Base-by-base conservation (phyloP, 768 basidiomycete genomes). In the Tubosaeta brunneosetosa region DNA sequence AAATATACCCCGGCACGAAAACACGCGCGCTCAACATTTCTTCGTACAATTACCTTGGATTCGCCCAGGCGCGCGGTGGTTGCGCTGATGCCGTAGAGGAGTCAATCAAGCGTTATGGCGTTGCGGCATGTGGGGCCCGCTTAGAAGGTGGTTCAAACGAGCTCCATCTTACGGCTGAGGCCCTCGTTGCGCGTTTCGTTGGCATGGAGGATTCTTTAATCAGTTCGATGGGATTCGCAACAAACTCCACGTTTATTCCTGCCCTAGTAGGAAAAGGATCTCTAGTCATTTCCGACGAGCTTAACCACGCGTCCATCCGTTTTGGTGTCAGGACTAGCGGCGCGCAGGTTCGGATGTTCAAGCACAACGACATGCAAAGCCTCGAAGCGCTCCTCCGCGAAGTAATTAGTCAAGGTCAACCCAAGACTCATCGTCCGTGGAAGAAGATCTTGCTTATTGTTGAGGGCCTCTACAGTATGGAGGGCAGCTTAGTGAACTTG, bases 21-120 rank as follows among this genome's bases (percentile, higher is more conserved):
- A 94, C 91, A 0, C 90, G 94, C 48, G 89, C 86, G 0, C 86
- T 99, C 61, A 99, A 99, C 69, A 88, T 98, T 59, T 94, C 94
- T 1, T 97, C 93, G 8, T 99, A 99, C 77, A 99, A 98, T 73
- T 99, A 98, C 67, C 91, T 99, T 62, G 97, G 97, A 4, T 99
- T 99, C 65, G 97, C 95, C 0, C 92, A 95, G 66, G 88, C 87
- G 14, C 80, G 82, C 3, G 97, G 97, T 13, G 89, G 90, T 6
- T 97, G 94, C 66, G 91, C 97, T 8, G 97, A 98, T 64, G 91
- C 91, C 6, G 94, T 92, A 8, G 93, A 94, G 65, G 86, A 89
- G 56, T 73, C 78, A 17, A 82, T 98, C 67, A 78, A 76, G 56
- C 82, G 84, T 4, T 94, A 94, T 64, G 95, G 95, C 25, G 71